A percentile compares a stretch with the other conserved stretches of the same genome.
These are phyloP conservation scores for Teratosphaeria viscida DNA, from an alignment of 2,329 filamentous ascomycete species.

Conservation along the genomic window DNA sequence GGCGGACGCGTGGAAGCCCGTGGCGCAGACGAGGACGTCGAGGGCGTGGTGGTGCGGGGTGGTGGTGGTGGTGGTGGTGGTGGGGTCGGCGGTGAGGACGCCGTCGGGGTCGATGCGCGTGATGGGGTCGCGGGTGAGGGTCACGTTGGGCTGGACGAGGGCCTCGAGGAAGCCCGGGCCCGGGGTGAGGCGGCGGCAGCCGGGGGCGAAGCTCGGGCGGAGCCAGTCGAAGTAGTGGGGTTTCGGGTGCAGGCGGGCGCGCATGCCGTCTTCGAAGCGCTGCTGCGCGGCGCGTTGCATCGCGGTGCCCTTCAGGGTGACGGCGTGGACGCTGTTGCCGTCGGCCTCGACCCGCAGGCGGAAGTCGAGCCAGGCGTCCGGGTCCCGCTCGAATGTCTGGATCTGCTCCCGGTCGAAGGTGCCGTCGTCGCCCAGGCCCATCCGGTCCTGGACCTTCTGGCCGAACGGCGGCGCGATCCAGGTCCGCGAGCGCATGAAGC, in stretches of 20 bases:
- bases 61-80: too few species aligned
- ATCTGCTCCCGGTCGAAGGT: constrained; percentile 21
- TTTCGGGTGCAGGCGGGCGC: constrained; percentile 24
- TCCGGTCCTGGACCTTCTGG: constrained; percentile 19
- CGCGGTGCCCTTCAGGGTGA: constrained; percentile 29
- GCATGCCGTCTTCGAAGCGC: constrained; percentile 33
- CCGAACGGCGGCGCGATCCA: constrained; percentile 38
- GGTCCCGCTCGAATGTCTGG: constrained; percentile 28
- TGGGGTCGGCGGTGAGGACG: constrained; percentile 31
- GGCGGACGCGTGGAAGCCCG: constrained; percentile 32
- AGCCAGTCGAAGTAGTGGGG: constrained; percentile 33
- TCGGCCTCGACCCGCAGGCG: constrained; percentile 39
- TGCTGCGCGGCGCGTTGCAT: constrained; percentile 28
- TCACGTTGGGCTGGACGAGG: constrained; percentile 36
- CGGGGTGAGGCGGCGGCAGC: constrained; percentile 40
- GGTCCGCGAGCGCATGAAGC: constrained; percentile 30
- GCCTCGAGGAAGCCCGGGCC: constrained; percentile 43
- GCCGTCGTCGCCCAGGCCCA: constrained; percentile 24
- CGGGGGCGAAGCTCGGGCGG: constrained; percentile 34
- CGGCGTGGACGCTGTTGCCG: constrained; percentile 47
- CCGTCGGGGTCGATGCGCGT: constrained; percentile 27
- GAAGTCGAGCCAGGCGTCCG: constrained; percentile 32
- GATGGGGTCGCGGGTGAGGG: constrained; percentile 32
- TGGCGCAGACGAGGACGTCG: constrained; percentile 35
- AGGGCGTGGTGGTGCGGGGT: constrained; percentile 23